These are phyloP conservation scores for Colletotrichum sp. DNA, from an alignment of 2,329 filamentous ascomycete genomes.

Conservation along the genomic window DNA sequence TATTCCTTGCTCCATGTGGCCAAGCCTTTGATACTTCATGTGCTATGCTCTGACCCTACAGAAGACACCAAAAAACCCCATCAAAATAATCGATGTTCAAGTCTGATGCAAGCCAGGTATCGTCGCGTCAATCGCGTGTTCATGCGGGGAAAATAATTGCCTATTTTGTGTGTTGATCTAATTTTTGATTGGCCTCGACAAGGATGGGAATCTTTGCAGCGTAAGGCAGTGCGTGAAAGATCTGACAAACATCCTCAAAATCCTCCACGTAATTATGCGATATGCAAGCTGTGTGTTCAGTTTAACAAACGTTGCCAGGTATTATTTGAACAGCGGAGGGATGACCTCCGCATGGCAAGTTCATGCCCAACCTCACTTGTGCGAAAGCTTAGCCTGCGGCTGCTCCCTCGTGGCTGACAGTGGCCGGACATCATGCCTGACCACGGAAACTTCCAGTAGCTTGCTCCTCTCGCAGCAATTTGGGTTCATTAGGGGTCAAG, in stretches of 20 bases:
- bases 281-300: neutral
- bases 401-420: neutral
- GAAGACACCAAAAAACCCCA: neutral
- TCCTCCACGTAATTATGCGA: neutral
- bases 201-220: neutral
- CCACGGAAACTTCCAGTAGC: neutral
- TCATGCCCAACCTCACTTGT: neutral
- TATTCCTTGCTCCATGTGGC: neutral
- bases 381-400: neutral
- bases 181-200: neutral
- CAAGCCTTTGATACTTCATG: neutral
- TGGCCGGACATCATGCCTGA: neutral
- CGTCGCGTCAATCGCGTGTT: neutral
- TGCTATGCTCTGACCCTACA: neutral
- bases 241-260: neutral
- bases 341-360: neutral
- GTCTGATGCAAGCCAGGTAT: neutral
- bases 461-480: neutral
- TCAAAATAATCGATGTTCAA: neutral
- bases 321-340: neutral
- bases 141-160: neutral
- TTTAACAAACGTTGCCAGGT: neutral
- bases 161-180: neutral
- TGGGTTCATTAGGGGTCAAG: neutral
- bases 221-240: neutral